Base-by-base conservation (phyloP, 495 filamentous ascomycete species). In the Neurospora sublineolata region DNA sequence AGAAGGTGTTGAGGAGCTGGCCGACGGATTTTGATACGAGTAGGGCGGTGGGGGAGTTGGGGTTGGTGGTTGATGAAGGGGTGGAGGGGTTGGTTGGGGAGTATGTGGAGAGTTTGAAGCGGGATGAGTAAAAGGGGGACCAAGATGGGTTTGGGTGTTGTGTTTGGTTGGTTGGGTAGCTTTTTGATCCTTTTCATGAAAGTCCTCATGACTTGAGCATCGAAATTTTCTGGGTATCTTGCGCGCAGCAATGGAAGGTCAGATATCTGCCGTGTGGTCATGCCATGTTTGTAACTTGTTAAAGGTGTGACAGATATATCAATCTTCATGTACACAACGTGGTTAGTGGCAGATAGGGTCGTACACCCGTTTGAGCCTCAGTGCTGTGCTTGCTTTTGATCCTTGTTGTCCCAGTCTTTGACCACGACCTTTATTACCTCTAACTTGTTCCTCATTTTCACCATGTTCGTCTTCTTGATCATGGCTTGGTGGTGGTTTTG, bases 1-100 rank as follows among this genome's bases (percentile, higher is more conserved):
- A 93, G 81, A 84, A 83, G 74, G 91, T 95, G 72, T 82, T 95
- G 79, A 85, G 90, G 73, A 88, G 88, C 69, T 94, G 92, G 92
- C 87, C 90, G 41, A 85, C 88, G 71, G 84, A 86, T 71, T 89
- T 93, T 77, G 87, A 92, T 74, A 88, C 84, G 69, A 83, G 79
- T 16, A 83, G 85, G 74, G 85, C 90, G 44, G 76, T 87, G 77
- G 52, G 27, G 27, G 76, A 77, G 68, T 73, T 93, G 79, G 91
- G 90, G 10, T 86, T 93, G 77, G 78, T 80, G 39, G 82, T 83
- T 68, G 91, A 93, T 80, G 68, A 75, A 30, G 71, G 69, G 20
- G 78, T 67, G 3, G 79, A 79, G 11, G 77, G 76, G 11, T 42
- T 79, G 42, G 78, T 80, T 16, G 80, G 77, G 78, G 78, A 84